Base-by-base conservation (phyloP, 2,329 filamentous ascomycete genomes). In the Exserohilum turcica region DNA sequence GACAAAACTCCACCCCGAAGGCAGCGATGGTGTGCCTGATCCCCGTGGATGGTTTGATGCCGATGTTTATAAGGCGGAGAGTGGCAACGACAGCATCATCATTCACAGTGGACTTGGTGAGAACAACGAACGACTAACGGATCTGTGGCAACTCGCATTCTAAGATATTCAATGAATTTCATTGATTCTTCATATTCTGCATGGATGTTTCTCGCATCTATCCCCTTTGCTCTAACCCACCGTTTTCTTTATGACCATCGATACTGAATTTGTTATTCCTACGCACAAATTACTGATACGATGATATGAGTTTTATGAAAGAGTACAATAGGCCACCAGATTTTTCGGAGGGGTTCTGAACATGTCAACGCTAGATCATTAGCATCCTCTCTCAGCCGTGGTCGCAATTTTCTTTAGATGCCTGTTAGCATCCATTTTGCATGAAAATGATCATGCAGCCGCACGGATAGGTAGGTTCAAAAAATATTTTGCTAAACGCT, bases 21-120 rank as follows among this genome's bases (percentile, higher is more conserved):
- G 56, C 4, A 54, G 47, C 2, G 62, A 68, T 3, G 67, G 65
- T 6, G 32, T 51, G 8, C 81, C 82, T 6, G 63, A 65, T 9
- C 67, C 77, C 2, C 70, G 82, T 36, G 82, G 82, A 5, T 84
- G 82, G 81, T 84, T 84, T 53, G 81, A 76, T 67, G 81, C 80
- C 2, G 80, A 81, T 65, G 73, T 78, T 3, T 47, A 76, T 2
- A 68, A 63, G 40, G 60, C 55, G 3, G 27, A 63, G 6, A 62
- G 65, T 18, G 66, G 58, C 0, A 74, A 71, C 13, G 70, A 76
- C 40, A 65, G 64, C 6, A 61, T 83, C 15, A 65, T 81, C 4
- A 73, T 84, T 2, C 77, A 80, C 21, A 81, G 81, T 3, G 82
- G 82, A 0, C 62, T 84, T n/a, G 78, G 71, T 0, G 80, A 82